Evolutionary conservation across 2,329 filamentous ascomycete species (phyloP), one percentile per base, ranked within the genome.

Genomic region (Botrytis sinoallii): DNA sequence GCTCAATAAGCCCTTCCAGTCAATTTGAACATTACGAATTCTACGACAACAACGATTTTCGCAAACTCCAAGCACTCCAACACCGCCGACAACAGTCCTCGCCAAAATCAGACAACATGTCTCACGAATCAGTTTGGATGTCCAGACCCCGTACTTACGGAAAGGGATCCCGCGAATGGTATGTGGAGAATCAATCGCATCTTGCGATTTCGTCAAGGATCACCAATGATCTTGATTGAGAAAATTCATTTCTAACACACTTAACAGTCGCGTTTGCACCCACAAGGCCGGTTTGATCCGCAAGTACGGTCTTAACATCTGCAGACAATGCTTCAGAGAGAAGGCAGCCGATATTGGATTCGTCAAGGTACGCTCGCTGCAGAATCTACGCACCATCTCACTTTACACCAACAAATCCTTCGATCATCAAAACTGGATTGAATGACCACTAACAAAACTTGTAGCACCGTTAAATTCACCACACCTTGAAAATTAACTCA

Each of bases 211-310:
- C 8, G 32, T 71, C 66, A 42, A 59, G 35, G 59, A 61, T 73
- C n/a, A 29, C 48, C 67, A 38, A 59, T 46, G 35, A 42, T 55
- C 29, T 48, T 44, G 25, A 65, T 40, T 46, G 46, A 59, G 52
- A 40, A 67, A 67, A 29, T 71, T 61, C 44, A 18, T 48, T 64
- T 74, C 76, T 77, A 74, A 77, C 74, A 48, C 46, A 29, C 22
- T 52, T 38, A 70, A 75, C 82, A 93, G 91, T 89, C 91, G 91
- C 83, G 91, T 93, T 84, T 93, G 91, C 93, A 94, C 94, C 84
- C 95, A 99, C 93, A 91, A 90, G 84, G 95, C 96, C 83, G 96
- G 96, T 97, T 91, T 99, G 81, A 97, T 99, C 91, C 95, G 96
- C 89, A 99, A 99, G 89, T 99, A 99, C 89, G 95, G 96, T 84